A percentile compares a stretch with the other conserved stretches of the same genome.
phyloP scores from a whole-genome alignment of 73 alveolate species.

The Tetrahymena elliotti region DNA sequence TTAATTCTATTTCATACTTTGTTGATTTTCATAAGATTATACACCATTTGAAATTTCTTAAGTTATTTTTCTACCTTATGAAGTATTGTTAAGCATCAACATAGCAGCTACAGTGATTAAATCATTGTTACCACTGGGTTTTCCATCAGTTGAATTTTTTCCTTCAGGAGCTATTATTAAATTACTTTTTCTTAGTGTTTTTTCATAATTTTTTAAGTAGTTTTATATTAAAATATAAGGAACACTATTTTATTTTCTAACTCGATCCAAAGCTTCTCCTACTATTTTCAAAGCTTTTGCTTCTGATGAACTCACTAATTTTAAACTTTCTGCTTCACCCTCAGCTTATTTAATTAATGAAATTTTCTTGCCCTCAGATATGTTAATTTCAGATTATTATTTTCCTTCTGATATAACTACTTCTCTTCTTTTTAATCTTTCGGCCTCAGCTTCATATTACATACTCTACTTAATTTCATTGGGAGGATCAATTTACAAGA shows the following conservation, averaged over 20 bases:
- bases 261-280: neutral
- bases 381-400: conserved; percentile 16
- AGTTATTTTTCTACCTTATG: neutral
- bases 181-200: conserved; percentile 1
- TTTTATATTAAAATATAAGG: conserved; percentile 12
- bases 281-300: conserved; percentile 16
- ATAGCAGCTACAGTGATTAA: neutral
- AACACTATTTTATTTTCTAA: neutral
- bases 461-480: conserved; percentile 17
- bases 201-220: conserved; percentile 13
- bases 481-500: conserved; percentile 25
- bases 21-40: neutral
- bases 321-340: conserved; percentile 40
- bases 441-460: conserved; percentile 25
- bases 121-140: neutral
- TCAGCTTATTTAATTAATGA: conserved; percentile 14
- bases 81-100: neutral
- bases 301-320: neutral
- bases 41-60: neutral
- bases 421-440: conserved; percentile 32
- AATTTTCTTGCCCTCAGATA: conserved; percentile 24
- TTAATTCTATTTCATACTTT: neutral
- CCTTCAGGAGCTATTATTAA: conserved; percentile 35
- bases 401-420: conserved; percentile 24
- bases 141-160: neutral